Evolutionary conservation across 352 stramenopile genomes (phyloP).

Genomic region (Globisporangium iwayamae): DNA sequence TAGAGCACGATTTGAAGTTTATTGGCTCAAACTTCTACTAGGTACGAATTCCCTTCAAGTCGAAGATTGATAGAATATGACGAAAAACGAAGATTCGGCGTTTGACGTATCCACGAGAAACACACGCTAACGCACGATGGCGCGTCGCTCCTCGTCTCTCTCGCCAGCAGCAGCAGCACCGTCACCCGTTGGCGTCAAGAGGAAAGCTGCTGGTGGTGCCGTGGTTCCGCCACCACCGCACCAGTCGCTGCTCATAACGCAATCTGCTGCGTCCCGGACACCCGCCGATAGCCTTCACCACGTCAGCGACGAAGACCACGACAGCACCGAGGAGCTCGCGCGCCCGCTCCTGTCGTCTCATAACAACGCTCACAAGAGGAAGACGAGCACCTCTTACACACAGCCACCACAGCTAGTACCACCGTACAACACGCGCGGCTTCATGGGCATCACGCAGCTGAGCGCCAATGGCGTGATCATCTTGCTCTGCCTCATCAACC

Average conservation of each 20-base stretch:
- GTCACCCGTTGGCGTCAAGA: neutral
- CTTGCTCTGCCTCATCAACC: slow-evolving; percentile 87
- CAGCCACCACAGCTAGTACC: neutral
- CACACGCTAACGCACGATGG: neutral
- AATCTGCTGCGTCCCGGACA: slow-evolving; percentile 1
- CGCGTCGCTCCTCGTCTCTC: slow-evolving; percentile 4
- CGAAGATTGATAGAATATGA: no score
- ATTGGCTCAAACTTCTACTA: neutral
- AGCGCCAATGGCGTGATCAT: slow-evolving; percentile 69
- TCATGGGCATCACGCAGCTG: slow-evolving; percentile 22
- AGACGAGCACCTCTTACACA: neutral
- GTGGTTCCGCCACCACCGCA: neutral
- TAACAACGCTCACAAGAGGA: neutral
- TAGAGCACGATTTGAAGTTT: neutral
- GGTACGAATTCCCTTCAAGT: neutral
- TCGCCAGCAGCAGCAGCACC: neutral
- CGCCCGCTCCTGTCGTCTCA: slow-evolving; percentile 7
- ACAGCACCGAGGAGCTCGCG: slow-evolving; percentile 6
- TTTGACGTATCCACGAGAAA: neutral
- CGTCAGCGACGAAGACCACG: neutral
- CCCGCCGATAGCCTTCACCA: neutral
- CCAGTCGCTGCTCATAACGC: neutral
- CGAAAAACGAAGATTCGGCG: neutral
- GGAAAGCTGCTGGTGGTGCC: neutral
- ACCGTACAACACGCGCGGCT: neutral